Evolutionary conservation across 2,329 filamentous ascomycete genomes (phyloP).

Genomic region (Plenodomus biglobosus): DNA sequence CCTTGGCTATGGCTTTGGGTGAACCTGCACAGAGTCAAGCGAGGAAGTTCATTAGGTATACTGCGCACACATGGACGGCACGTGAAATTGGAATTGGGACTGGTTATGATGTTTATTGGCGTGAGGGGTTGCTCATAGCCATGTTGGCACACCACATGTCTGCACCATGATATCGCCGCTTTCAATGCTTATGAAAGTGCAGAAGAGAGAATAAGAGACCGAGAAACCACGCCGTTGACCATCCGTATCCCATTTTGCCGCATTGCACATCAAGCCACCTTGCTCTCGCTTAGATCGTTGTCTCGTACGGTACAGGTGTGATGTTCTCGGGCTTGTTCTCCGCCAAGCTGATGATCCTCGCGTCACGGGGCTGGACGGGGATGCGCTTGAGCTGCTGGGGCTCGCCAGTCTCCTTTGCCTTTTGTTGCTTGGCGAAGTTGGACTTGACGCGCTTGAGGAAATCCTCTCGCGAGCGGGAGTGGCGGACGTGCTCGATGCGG

Average conservation of each 20-base stretch:
- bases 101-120: constrained; percentile 39
- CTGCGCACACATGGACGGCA: not conserved
- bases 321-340: constrained; percentile 90
- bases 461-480: constrained; percentile 93
- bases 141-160: constrained; percentile 40
- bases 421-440: constrained; percentile 88
- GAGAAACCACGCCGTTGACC: constrained; percentile 46
- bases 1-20: no score
- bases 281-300: constrained; percentile 75
- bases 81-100: constrained; percentile 10
- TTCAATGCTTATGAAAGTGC: constrained; percentile 45
- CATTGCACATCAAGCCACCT: constrained; percentile 26
- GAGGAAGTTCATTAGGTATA: no score
- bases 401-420: constrained; percentile 87
- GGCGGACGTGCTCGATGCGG: constrained; percentile 93
- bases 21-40: no score
- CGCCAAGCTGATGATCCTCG: constrained; percentile 75
- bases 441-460: constrained; percentile 96
- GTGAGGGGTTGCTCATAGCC: constrained; percentile 41
- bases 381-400: constrained; percentile 92
- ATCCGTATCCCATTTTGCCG: constrained; percentile 44
- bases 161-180: constrained; percentile 41
- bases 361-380: constrained; percentile 75
- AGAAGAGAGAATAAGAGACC: constrained; percentile 44
- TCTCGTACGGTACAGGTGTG: constrained; percentile 93